Conservation (phyloP, 2,329 filamentous ascomycete genomes). For the Pseudofabraea citricarpa region DNA sequence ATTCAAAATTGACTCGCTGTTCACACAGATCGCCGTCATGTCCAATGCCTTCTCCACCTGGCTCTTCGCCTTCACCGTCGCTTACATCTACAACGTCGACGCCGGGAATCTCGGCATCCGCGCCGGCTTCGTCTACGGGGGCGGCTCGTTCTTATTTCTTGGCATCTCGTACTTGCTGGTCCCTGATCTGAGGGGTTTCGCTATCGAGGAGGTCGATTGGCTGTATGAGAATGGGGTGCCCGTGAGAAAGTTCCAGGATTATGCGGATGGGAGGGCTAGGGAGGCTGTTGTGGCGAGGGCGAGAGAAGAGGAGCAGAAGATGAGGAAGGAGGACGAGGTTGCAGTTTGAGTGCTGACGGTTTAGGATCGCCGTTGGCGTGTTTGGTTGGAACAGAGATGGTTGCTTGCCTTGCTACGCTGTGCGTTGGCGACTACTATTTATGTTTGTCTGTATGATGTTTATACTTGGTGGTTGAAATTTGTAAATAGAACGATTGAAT, state of each 20-base stretch:
- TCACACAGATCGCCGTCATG: slow-evolving; percentile 12
- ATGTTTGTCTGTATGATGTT: too few species aligned
- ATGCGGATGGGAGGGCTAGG: slow-evolving; percentile 3
- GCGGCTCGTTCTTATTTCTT: slow-evolving; percentile 30
- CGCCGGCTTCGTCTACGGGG: slow-evolving; percentile 35
- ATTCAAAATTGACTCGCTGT: too few species aligned
- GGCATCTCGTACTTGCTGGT: slow-evolving; percentile 38
- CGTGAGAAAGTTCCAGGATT: slow-evolving; percentile 6
- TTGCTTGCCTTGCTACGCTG: too few species aligned
- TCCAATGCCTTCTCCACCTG: slow-evolving; percentile 13
- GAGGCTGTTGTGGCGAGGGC: slow-evolving; percentile 4
- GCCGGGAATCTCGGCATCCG: slow-evolving; percentile 33
- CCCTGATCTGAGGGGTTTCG: slow-evolving; percentile 48
- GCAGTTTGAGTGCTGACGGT: too few species aligned
- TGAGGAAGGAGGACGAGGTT: too few species aligned
- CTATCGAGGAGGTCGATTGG: slow-evolving; percentile 41
- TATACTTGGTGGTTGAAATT: too few species aligned
- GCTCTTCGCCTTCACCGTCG: slow-evolving; percentile 28
- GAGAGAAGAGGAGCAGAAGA: neutral
- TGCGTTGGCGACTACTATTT: too few species aligned
- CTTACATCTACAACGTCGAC: slow-evolving; percentile 37
- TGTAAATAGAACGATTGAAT: too few species aligned
- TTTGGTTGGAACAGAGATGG: too few species aligned
- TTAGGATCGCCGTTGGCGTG: too few species aligned
- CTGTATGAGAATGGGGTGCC: slow-evolving; percentile 8